Conservation (phyloP, 495 filamentous ascomycete species). For the Annulohypoxylon bovei region DNA sequence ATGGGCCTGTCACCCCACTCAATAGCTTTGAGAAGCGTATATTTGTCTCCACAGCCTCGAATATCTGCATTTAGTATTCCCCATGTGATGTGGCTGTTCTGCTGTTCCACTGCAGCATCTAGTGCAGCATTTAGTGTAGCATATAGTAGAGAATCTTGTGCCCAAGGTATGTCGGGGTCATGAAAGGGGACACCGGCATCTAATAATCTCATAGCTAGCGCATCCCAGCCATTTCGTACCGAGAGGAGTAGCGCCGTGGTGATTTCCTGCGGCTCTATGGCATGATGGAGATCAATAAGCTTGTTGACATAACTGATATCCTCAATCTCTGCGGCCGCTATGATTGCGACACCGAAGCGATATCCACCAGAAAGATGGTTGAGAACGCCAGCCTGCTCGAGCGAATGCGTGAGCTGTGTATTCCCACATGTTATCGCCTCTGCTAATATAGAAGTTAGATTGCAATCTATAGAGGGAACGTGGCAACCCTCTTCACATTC, state of each 20-base stretch:
- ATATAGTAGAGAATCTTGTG: too few relatives aligned
- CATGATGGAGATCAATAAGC: not conserved
- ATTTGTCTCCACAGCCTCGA: rapidly evolving
- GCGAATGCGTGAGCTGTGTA: not conserved
- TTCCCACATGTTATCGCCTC: not conserved
- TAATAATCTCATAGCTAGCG: not conserved
- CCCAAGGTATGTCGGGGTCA: too few relatives aligned
- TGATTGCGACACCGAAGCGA: not conserved
- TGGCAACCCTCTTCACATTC: too few relatives aligned
- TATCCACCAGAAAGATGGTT: not conserved
- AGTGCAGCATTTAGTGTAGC: too few relatives aligned
- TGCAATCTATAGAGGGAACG: not conserved
- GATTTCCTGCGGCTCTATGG: not conserved
- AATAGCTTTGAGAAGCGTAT: not conserved
- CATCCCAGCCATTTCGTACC: not conserved
- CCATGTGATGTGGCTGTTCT: not conserved
- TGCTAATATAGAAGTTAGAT: not conserved
- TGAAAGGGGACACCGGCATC: not conserved
- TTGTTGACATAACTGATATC: not conserved
- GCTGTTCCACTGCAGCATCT: not conserved
- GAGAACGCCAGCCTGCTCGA: not conserved
- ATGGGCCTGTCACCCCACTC: not conserved
- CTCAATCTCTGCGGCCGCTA: not conserved
- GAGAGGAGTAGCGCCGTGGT: not conserved
- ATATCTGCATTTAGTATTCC: not conserved